phyloP scores from a whole-genome alignment of 1,284 basidiomycete species.

The Irpex rosettiformis region DNA sequence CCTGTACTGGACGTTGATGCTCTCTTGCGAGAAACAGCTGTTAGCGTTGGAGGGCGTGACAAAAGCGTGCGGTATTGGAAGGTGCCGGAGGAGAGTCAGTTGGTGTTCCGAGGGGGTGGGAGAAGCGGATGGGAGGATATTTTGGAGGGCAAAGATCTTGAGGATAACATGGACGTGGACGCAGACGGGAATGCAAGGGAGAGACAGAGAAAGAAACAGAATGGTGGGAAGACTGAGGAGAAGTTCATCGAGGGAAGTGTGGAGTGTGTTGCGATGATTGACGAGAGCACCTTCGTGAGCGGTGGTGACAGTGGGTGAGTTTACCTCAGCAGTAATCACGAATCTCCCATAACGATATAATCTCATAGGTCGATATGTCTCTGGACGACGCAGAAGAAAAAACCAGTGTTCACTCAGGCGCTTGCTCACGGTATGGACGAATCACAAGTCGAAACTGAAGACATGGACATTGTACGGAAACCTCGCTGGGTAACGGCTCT shows the following conservation, averaged over 20 bases:
- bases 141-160: conserved; percentile 73
- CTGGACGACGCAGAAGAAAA: conserved; percentile 95
- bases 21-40: conserved; percentile 79
- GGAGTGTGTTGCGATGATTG: conserved; percentile 92
- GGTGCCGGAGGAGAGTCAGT: conserved; percentile 91
- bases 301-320: conserved; percentile 94
- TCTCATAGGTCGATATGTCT: conserved; percentile 76
- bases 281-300: conserved; percentile 89
- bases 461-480: conserved; percentile 54
- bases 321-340: too few species aligned
- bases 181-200: conserved; percentile 33
- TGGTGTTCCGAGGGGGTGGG: conserved; percentile 94
- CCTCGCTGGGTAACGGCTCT: conserved; percentile 92
- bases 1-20: conserved; percentile 76
- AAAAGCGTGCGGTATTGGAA: conserved; percentile 96
- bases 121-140: conserved; percentile 76
- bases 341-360: not conserved
- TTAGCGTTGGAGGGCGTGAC: conserved; percentile 89
- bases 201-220: conserved; percentile 36
- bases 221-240: conserved; percentile 23
- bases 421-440: conserved; percentile 87
- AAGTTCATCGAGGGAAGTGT: conserved; percentile 87
- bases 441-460: conserved; percentile 66
- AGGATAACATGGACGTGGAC: conserved; percentile 44
- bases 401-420: conserved; percentile 83